Conservation (phyloP, 2,329 filamentous ascomycete genomes). For the Fusarium agapanthi region DNA sequence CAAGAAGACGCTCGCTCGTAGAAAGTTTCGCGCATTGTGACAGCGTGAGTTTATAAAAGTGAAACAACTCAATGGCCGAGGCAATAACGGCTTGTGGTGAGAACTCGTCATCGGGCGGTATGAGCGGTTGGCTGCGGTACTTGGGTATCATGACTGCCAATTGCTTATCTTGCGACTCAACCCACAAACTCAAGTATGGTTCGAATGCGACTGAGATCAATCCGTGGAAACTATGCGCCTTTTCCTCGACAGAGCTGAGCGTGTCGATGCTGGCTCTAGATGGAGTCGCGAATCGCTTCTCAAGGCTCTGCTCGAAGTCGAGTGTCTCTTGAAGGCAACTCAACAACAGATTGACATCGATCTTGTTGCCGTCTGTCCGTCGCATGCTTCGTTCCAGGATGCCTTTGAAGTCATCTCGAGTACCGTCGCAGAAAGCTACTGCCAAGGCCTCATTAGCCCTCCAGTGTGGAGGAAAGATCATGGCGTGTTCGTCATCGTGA, state of each 20-base stretch:
- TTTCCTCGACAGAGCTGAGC: constrained; percentile 79
- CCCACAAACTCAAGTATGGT: constrained; percentile 95
- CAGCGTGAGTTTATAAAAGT: constrained; percentile 92
- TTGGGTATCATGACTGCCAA: constrained; percentile 84
- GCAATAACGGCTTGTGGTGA: constrained; percentile 87
- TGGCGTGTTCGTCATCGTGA: constrained; percentile 91
- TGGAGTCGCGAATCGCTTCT: constrained; percentile 80
- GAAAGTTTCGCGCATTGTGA: constrained; percentile 97
- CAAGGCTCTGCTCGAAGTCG: constrained; percentile 93
- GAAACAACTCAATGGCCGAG: constrained; percentile 95
- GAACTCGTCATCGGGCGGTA: constrained; percentile 90
- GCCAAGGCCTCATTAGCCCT: constrained; percentile 89
- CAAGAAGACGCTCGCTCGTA: constrained; percentile 84
- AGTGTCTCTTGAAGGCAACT: constrained; percentile 94
- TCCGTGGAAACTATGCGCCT: constrained; percentile 81
- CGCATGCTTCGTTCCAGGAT: constrained; percentile 91
- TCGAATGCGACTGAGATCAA: constrained; percentile 97
- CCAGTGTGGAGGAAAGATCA: constrained; percentile 89
- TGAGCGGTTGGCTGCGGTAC: constrained; percentile 83
- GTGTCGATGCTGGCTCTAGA: constrained; percentile 89
- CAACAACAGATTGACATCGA: constrained; percentile 89
- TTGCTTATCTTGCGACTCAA: constrained; percentile 93
- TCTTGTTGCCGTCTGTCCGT: constrained; percentile 75
- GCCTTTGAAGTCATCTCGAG: constrained; percentile 91
- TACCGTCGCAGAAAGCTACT: constrained; percentile 94